These are phyloP conservation scores for Panicum hallii DNA, from an alignment of 202 grass and related monocot species.

Conservation along the genomic window DNA sequence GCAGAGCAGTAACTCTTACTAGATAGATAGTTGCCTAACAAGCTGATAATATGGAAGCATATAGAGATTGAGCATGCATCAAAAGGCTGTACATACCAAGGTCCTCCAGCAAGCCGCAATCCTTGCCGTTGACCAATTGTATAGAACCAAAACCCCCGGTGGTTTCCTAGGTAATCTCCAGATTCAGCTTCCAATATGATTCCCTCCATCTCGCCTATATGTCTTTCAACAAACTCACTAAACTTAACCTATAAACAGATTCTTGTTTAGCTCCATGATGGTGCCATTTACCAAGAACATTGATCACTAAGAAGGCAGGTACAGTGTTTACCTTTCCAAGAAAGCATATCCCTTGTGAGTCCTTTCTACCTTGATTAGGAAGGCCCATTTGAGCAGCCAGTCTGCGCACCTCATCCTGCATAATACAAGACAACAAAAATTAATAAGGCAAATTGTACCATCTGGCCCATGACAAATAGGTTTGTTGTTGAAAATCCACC, in stretches of 20 bases:
- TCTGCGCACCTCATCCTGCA: conserved; percentile 79
- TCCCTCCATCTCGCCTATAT: conserved; percentile 89
- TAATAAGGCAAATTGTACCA: conserved; percentile 3
- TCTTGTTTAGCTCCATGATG: background rate
- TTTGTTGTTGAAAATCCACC: conserved; percentile 16
- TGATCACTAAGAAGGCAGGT: conserved; percentile 19
- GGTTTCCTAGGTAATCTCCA: conserved; percentile 91
- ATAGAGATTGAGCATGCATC: conserved; percentile 6
- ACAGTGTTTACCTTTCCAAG: conserved; percentile 76
- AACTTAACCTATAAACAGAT: conserved; percentile 84
- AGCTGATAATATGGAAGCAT: conserved; percentile 17
- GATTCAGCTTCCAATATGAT: conserved; percentile 91
- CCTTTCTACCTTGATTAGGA: conserved; percentile 88
- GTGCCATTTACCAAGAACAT: conserved; percentile 18
- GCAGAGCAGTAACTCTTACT: background rate
- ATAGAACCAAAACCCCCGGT: conserved; percentile 96
- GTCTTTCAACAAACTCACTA: conserved; percentile 94
- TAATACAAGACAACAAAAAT: conserved; percentile 30
- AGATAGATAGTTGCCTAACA: conserved; percentile 25
- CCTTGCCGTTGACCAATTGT: conserved; percentile 95
- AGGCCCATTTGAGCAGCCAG: conserved; percentile 75
- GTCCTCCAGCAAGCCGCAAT: conserved; percentile 85
- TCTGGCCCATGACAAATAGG: background rate
- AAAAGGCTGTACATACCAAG: conserved; percentile 62
- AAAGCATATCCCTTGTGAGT: conserved; percentile 97